Conservation (phyloP, 139 green algal genomes). For the Asterochloris sp. region DNA sequence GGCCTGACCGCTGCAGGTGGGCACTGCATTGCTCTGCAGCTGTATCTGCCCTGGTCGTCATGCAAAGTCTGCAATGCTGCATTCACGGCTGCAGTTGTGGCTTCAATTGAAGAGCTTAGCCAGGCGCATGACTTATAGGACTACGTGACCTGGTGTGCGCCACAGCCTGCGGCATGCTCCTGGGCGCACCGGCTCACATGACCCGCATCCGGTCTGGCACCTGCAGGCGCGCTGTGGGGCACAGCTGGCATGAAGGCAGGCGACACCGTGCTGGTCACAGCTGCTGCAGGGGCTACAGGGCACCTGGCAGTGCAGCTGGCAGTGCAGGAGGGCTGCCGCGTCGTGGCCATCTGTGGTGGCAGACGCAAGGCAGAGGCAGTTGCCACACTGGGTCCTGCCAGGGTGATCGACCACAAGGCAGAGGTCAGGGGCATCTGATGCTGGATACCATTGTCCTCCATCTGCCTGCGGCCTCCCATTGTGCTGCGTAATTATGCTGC, state of each 20-base stretch:
- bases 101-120: no score
- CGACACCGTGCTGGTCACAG: constrained; percentile 55
- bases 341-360: constrained; percentile 44
- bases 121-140: no score
- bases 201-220: neutral
- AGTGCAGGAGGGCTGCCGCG: constrained; percentile 31
- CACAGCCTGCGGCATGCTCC: no score
- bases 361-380: constrained; percentile 35
- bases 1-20: constrained; percentile 35
- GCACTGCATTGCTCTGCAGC: no score
- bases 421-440: neutral
- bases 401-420: constrained; percentile 43
- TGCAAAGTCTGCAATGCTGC: no score
- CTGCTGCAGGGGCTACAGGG: constrained; percentile 61
- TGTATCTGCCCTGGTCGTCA: no score
- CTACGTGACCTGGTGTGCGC: no score
- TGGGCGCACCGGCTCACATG: no score
- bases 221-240: neutral
- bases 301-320: constrained; percentile 68
- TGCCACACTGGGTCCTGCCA: constrained; percentile 25
- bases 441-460: no score
- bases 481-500: no score
- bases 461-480: no score
- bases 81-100: no score
- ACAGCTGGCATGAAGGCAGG: constrained; percentile 31